phyloP scores from a whole-genome alignment of 1,284 basidiomycete species.

The Kwoniella shivajii region DNA sequence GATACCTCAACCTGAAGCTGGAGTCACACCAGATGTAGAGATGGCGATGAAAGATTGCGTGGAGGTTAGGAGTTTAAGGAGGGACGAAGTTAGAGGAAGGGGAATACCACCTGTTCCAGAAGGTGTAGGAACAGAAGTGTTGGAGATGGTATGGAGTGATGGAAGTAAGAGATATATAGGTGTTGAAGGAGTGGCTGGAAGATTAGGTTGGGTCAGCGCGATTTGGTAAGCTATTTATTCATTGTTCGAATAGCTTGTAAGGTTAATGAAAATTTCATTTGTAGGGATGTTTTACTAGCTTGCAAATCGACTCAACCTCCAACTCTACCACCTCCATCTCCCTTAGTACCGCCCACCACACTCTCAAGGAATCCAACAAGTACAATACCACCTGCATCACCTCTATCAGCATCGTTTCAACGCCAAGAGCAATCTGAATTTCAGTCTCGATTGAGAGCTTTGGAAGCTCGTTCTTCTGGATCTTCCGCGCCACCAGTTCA shows the following conservation, averaged over 20 bases:
- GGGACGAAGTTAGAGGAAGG: slow-evolving; percentile 41
- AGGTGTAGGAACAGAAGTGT: slow-evolving; percentile 42
- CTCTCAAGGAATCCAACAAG: slow-evolving; percentile 2
- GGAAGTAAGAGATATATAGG: slow-evolving; percentile 44
- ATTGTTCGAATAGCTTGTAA: slow-evolving; percentile 3
- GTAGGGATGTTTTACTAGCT: slow-evolving; percentile 43
- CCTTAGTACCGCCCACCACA: slow-evolving; percentile 15
- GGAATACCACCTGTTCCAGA: slow-evolving; percentile 42
- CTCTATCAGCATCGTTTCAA: slow-evolving; percentile 1
- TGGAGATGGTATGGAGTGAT: slow-evolving; percentile 46
- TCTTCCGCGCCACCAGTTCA: slow-evolving; percentile 36
- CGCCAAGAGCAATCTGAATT: slow-evolving; percentile 18
- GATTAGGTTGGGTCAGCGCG: slow-evolving; percentile 47
- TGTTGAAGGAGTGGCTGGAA: slow-evolving; percentile 44
- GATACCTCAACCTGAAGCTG: slow-evolving; percentile 29
- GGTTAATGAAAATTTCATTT: no score
- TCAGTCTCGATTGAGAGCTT: slow-evolving; percentile 8
- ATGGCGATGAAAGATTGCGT: slow-evolving; percentile 42
- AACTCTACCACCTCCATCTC: slow-evolving; percentile 33
- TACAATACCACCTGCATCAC: slow-evolving; percentile 11
- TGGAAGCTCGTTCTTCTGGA: slow-evolving; percentile 14
- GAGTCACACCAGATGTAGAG: slow-evolving; percentile 30
- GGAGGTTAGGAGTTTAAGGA: slow-evolving; percentile 43
- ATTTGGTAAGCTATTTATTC: slow-evolving; percentile 40
- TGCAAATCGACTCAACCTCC: slow-evolving; percentile 30